Percentiles rank a stretch among this genome's conserved stretches.
These are phyloP conservation scores for Heterobasidion occidentale DNA, from an alignment of 1,284 basidiomycete genomes.

Conservation along the genomic window DNA sequence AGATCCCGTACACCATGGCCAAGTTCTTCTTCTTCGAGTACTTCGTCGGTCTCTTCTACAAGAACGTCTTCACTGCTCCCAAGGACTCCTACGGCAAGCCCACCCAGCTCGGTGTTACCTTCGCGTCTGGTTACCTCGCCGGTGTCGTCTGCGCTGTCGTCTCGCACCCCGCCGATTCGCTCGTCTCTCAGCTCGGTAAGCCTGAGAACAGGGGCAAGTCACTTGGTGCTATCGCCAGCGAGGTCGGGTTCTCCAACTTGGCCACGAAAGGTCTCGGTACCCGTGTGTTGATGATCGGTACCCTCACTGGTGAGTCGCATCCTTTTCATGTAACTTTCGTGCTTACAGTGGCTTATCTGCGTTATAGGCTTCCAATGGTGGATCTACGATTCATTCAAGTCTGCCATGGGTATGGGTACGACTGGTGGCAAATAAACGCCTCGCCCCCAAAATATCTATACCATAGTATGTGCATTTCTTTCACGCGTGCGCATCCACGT, in stretches of 20 bases:
- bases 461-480: conserved; percentile 2
- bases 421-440: conserved; percentile 71
- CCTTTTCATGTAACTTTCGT: background rate
- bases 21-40: conserved; percentile 84
- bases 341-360: conserved; percentile 2
- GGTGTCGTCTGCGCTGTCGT: conserved; percentile 79
- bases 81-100: conserved; percentile 65
- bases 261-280: conserved; percentile 77
- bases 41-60: conserved; percentile 73
- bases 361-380: conserved; percentile 74
- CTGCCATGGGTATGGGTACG: conserved; percentile 73
- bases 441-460: background rate
- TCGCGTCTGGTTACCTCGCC: conserved; percentile 75
- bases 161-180: conserved; percentile 74
- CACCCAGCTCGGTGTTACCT: conserved; percentile 75
- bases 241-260: conserved; percentile 54
- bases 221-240: conserved; percentile 54
- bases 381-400: conserved; percentile 82
- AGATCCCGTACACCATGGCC: conserved; percentile 81
- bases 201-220: conserved; percentile 70
- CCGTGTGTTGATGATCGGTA: conserved; percentile 76
- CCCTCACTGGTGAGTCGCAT: conserved; percentile 46
- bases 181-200: conserved; percentile 78
- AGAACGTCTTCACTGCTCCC: conserved; percentile 63
- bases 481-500: background rate